Evolutionary conservation across 2,329 filamentous ascomycete genomes (phyloP).

Genomic region (Aspergillus sclerotialis): DNA sequence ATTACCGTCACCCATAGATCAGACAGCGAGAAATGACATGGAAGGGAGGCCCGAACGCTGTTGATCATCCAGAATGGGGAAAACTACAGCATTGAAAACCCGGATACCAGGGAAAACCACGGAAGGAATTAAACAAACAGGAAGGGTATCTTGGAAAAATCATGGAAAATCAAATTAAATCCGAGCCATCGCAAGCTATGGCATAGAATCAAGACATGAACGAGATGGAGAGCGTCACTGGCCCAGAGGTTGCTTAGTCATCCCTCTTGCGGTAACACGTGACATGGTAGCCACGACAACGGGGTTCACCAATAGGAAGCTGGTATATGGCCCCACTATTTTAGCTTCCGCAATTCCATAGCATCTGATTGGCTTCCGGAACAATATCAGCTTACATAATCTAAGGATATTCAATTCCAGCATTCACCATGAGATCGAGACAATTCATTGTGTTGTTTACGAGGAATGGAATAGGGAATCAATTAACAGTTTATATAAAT

Average conservation of each 20-base stretch:
- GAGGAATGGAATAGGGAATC: background rate
- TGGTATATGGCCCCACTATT: background rate
- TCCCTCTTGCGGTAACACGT: too few relatives aligned
- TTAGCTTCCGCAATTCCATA: constrained; percentile 4
- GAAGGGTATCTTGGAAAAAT: too few relatives aligned
- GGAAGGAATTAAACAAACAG: constrained; percentile 1
- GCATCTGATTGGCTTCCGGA: constrained; percentile 11
- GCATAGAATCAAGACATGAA: too few relatives aligned
- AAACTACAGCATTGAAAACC: background rate
- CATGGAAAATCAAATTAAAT: too few relatives aligned
- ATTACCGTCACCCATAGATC: background rate
- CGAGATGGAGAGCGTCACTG: too few relatives aligned
- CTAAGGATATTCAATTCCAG: background rate
- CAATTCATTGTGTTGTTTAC: background rate
- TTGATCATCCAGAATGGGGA: background rate
- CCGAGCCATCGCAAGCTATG: too few relatives aligned
- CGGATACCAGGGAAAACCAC: too few relatives aligned
- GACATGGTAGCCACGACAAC: constrained; percentile 15
- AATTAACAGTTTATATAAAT: background rate
- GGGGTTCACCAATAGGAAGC: constrained; percentile 6
- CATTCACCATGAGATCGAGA: background rate
- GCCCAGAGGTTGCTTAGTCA: too few relatives aligned
- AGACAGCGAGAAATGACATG: background rate
- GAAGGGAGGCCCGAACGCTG: background rate
- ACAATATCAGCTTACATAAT: background rate